Evolutionary conservation across 2,329 filamentous ascomycete genomes (phyloP).

Genomic region (Neopestalotiopsis sp.): DNA sequence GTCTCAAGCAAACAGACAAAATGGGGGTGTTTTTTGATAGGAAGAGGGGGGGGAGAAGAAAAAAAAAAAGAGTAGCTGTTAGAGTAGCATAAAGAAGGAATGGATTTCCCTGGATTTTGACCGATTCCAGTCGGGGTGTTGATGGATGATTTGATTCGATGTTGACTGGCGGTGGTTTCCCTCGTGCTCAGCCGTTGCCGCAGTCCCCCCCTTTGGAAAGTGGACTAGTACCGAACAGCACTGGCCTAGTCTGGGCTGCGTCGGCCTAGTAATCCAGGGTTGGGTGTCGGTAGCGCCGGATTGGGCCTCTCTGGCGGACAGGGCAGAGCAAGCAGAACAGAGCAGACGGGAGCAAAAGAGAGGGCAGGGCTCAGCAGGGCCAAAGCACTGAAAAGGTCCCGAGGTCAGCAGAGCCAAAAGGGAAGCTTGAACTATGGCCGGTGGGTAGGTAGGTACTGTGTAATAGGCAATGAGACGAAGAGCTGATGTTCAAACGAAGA

Average conservation of each 20-base stretch:
- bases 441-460: too few relatives aligned
- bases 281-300: conserved; percentile 8
- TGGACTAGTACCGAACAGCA: conserved; percentile 11
- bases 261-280: conserved; percentile 4
- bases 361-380: background rate
- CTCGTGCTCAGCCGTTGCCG: conserved; percentile 15
- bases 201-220: conserved; percentile 2
- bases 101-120: conserved; percentile 7
- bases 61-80: background rate
- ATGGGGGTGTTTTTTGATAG: background rate
- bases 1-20: background rate
- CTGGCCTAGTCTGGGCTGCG: conserved; percentile 5
- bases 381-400: background rate
- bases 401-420: background rate
- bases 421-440: too few relatives aligned
- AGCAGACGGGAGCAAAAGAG: too few relatives aligned
- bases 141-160: conserved; percentile 2
- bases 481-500: background rate
- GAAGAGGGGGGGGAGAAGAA: background rate
- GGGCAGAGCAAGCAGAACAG: background rate
- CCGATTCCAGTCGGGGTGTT: conserved; percentile 6
- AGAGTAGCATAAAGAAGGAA: conserved; percentile 8
- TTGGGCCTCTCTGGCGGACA: background rate
- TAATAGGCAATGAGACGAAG: too few relatives aligned
- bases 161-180: conserved; percentile 11